Percentiles rank a stretch among this genome's conserved stretches.
These are phyloP conservation scores for Salix viminalis DNA, from an alignment of 345 rosid species.

Conservation along the genomic window DNA sequence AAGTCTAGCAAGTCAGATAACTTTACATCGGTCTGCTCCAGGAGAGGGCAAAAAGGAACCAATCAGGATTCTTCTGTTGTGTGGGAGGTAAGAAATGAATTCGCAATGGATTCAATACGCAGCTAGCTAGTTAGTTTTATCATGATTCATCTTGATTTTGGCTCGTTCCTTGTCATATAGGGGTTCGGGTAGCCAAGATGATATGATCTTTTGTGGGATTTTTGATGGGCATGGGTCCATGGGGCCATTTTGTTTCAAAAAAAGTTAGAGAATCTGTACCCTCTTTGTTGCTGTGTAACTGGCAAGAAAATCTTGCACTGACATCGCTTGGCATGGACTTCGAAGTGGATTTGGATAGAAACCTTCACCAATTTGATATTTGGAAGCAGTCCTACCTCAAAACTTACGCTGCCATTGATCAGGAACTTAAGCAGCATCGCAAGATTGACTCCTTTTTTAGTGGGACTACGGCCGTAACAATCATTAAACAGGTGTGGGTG, in stretches of 20 bases:
- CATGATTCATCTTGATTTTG: too few species aligned
- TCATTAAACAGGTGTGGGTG: conserved; percentile 63
- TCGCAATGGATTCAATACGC: background rate
- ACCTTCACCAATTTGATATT: conserved; percentile 35
- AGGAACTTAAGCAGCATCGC: conserved; percentile 59
- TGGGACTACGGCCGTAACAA: conserved; percentile 71
- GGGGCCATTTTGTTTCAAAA: conserved; percentile 85
- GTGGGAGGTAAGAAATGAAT: conserved; percentile 62
- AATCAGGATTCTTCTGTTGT: conserved; percentile 75
- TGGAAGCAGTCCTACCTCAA: conserved; percentile 75
- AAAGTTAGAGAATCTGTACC: conserved; percentile 52
- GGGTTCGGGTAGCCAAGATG: conserved; percentile 88
- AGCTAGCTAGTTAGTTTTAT: too few species aligned
- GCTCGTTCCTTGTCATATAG: conserved; percentile 18
- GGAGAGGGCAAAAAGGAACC: conserved; percentile 72
- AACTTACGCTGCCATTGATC: conserved; percentile 61
- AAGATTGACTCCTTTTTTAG: conserved; percentile 64
- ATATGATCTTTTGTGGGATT: conserved; percentile 73
- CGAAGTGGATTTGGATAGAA: conserved; percentile 25
- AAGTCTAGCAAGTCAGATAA: conserved; percentile 43
- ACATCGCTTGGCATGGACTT: conserved; percentile 32
- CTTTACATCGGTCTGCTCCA: conserved; percentile 63
- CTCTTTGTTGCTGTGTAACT: conserved; percentile 57
- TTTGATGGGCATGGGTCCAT: conserved; percentile 96
- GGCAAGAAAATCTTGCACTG: conserved; percentile 60